Evolutionary conservation across 148 eudicot genomes (phyloP).

Genomic region (Vaccinium vitisidaea): DNA sequence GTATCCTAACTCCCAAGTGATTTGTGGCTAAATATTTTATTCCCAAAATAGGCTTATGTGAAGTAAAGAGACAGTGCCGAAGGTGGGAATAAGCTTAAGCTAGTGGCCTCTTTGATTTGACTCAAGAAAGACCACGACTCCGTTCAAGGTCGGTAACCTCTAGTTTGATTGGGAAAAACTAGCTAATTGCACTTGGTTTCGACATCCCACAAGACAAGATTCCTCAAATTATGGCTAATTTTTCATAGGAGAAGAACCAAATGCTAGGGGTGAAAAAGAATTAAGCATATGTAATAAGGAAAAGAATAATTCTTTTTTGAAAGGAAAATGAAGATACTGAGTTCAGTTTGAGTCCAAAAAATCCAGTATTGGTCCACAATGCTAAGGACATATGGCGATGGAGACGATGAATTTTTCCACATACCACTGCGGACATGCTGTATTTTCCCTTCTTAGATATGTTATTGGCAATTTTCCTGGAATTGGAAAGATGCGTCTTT

Average conservation of each 20-base stretch:
- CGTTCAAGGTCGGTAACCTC: background rate
- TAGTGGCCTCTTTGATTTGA: background rate
- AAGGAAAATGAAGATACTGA: background rate
- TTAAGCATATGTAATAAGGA: background rate
- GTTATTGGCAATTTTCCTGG: constrained; percentile 17
- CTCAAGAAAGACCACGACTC: background rate
- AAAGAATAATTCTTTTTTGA: background rate
- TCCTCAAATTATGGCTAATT: background rate
- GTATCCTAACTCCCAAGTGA: background rate
- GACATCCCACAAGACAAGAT: background rate
- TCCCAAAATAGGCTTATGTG: background rate
- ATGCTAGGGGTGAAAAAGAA: background rate
- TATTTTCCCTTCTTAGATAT: constrained; percentile 18
- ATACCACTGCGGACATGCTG: constrained; percentile 15
- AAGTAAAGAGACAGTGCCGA: background rate
- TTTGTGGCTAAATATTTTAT: background rate
- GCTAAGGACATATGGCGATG: background rate
- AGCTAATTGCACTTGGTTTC: background rate
- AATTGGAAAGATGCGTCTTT: constrained; percentile 33
- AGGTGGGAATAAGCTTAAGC: background rate
- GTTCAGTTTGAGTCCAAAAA: background rate
- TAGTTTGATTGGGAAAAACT: background rate
- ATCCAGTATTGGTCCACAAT: background rate
- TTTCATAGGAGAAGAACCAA: background rate
- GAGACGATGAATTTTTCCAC: background rate